Conservation (phyloP, 2,329 filamentous ascomycete genomes). For the Fusarium globosum region DNA sequence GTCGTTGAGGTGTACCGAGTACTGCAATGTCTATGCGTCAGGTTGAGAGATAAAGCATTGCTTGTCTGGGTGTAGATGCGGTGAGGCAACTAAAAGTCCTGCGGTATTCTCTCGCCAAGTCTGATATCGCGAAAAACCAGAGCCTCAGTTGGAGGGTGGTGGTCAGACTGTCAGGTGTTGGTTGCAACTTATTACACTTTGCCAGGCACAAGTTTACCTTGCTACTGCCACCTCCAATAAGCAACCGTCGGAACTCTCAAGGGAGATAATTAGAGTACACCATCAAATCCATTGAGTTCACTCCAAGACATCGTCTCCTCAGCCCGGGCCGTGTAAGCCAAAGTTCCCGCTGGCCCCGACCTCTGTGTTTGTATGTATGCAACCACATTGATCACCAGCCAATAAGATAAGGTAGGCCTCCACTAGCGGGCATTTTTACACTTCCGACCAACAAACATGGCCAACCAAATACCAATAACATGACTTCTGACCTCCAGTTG, state of each 20-base stretch:
- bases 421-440: slow-evolving; percentile 32
- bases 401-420: slow-evolving; percentile 32
- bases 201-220: slow-evolving; percentile 12
- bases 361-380: slow-evolving; percentile 1
- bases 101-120: neutral
- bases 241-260: neutral
- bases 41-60: neutral
- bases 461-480: slow-evolving; percentile 26
- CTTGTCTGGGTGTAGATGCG: neutral
- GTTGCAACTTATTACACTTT: slow-evolving; percentile 21
- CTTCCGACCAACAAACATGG: slow-evolving; percentile 29
- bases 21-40: neutral
- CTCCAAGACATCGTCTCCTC: slow-evolving; percentile 6
- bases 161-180: slow-evolving; percentile 15
- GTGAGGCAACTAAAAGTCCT: neutral
- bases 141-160: neutral
- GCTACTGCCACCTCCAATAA: slow-evolving; percentile 16
- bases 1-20: neutral
- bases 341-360: slow-evolving; percentile 3
- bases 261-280: slow-evolving; percentile 14
- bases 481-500: slow-evolving; percentile 13
- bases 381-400: slow-evolving; percentile 17
- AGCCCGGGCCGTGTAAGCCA: slow-evolving; percentile 5
- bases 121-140: neutral
- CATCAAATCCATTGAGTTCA: slow-evolving; percentile 8